Evolutionary conservation across 345 rosid species (phyloP).

Genomic region (Ceriops zippeliana): DNA sequence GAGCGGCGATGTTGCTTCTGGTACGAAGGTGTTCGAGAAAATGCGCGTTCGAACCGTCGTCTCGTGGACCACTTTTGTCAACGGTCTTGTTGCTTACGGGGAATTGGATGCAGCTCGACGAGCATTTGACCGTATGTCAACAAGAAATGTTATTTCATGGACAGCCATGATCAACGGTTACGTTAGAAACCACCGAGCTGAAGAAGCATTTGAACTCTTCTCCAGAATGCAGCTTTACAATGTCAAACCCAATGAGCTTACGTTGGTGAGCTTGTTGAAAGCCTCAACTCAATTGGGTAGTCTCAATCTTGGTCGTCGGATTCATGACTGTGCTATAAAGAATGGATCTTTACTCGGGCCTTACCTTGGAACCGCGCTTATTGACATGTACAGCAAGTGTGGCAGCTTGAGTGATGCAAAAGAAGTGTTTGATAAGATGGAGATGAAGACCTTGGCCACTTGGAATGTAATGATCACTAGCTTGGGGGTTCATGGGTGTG

Average conservation of each 20-base stretch:
- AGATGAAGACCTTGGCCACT: constrained; percentile 53
- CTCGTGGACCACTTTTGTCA: constrained; percentile 66
- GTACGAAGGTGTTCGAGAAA: constrained; percentile 48
- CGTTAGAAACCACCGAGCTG: constrained; percentile 40
- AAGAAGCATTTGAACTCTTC: constrained; percentile 59
- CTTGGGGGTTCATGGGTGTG: constrained; percentile 75
- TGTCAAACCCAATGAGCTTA: constrained; percentile 61
- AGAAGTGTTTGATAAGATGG: constrained; percentile 49
- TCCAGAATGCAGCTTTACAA: constrained; percentile 49
- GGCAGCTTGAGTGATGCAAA: constrained; percentile 57
- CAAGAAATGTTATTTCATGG: constrained; percentile 66
- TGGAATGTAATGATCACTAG: constrained; percentile 83
- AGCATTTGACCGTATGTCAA: constrained; percentile 53
- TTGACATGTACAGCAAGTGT: constrained; percentile 60
- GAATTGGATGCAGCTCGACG: constrained; percentile 45
- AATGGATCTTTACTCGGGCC: constrained; percentile 46
- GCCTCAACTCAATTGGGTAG: constrained; percentile 57
- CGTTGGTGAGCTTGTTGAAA: constrained; percentile 53
- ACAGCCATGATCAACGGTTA: constrained; percentile 65
- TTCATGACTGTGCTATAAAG: constrained; percentile 57
- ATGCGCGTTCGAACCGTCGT: constrained; percentile 52
- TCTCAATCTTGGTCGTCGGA: constrained; percentile 52
- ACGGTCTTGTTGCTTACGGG: constrained; percentile 52
- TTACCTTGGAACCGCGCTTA: constrained; percentile 68
- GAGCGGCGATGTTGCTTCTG: constrained; percentile 39